Base-by-base conservation (phyloP, 345 rosid genomes). In the Cardamine occulta region DNA sequence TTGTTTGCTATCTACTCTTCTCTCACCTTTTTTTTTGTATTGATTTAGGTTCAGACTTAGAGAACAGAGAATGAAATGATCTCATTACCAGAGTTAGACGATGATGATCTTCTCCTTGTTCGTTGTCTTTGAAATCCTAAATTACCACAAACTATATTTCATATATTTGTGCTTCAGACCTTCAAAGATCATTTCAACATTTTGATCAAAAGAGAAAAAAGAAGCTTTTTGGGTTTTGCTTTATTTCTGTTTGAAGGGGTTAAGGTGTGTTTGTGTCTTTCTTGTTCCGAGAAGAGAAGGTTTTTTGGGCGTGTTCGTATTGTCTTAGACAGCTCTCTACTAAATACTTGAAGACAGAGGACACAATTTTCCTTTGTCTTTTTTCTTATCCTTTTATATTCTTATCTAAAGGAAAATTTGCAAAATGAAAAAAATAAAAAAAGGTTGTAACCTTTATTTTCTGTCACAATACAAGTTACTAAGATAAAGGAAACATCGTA, bases 201-300 rank as follows among this genome's bases (percentile, higher is more conserved):
- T 54, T 63, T 13, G 19, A 19, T 15, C 3, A 2, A 11, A 18
- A 8, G 3, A 17, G 29, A 40, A n/a, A 24, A 8, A 13, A 42
- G 18, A 35, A 62, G 21, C 4, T 44, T 26, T 39, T 12, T 34
- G 5, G 6, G 54, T 35, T 29, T 55, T 61, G 70, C 68, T 75
- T 75, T 52, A 53, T 19, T 76, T 69, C 49, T 62, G 74, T 76
- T 61, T n/a, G 69, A 70, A 8, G 24, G 48, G 61, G 53, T 31
- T 73, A 39, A 21, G 40, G 28, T 70, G 80, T 71, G 75, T 77
- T 56, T 69, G 65, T 76, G 70, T 76, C 74, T 70, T 77, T 65
- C 62, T 65, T 71, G 67, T 77, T 76, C 66, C 75, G 72, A 70
- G 1, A 76, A 63, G 71, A 70, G 71, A 70, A 19, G 23, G 63